Base-by-base conservation (phyloP, 495 filamentous ascomycete genomes). In the Xylaria castorea region DNA sequence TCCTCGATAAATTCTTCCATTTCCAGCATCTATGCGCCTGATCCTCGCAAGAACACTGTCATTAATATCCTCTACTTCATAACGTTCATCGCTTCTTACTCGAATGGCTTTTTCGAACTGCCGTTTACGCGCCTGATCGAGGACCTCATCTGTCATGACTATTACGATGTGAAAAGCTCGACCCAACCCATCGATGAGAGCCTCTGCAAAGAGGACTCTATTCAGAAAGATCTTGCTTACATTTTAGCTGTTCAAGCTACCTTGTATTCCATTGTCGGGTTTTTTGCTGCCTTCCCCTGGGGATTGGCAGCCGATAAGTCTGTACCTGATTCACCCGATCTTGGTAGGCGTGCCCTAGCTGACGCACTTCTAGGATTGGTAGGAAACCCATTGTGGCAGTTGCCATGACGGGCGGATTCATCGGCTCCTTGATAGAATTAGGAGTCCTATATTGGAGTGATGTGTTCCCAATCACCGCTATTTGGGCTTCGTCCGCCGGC, bases 401-500 rank as follows among this genome's bases (percentile, higher is more conserved):
- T 44, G 71, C 74, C 2, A 27, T 85, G 2, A 14, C 78, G 32
- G 85, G 85, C 1, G 66, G 78, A 11, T 14, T 83, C 8, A 55
- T 85, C 5, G 74, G 73, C n/a, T 78, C 81, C 18, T 14, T 80
- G 3, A 85, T 82, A 79, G 22, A 75, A 9, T 74, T 81, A 42
- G 40, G 79, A 11, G 81, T 85, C 1, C 75, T 82, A 75, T 78
- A 76, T 72, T 83, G 81, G 34, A 44, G 77, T 1, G 73, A 82
- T 61, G 74, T 81, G 25, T 83, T 89, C 22, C 88, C 87, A 0
- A 66, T 89, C 20, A 82, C 84, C 25, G 73, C 80, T 20, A 77
- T 89, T 14, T 91, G 89, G 89, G 71, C 88, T 14, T 85, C 85
- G 3, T 83, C 86, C 12, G 63, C 88, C 42, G 79, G 83, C 18